Evolutionary conservation across 805 yeast genomes (phyloP).

Genomic region (Maudiozyma saulgeensis): DNA sequence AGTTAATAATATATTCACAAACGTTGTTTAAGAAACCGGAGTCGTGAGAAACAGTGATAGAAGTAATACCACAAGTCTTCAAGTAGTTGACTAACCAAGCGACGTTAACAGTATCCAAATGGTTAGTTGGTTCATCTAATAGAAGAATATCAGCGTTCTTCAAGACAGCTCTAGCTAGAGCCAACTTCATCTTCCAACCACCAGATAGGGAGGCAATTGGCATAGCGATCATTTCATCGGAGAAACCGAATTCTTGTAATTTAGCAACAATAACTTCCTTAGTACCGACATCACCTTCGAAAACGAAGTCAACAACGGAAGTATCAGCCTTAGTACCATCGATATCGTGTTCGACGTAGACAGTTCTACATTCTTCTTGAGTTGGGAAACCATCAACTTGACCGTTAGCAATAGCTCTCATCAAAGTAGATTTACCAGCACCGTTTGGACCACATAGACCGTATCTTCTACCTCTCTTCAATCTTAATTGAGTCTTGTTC

Average conservation of each 20-base stretch:
- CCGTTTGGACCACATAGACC: constrained; percentile 99
- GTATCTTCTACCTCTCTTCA: constrained; percentile 98
- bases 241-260: constrained; percentile 84
- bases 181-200: constrained; percentile 99
- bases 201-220: constrained; percentile 96
- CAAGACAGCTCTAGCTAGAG: constrained; percentile 97
- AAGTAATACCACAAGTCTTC: constrained; percentile 96
- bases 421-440: constrained; percentile 98
- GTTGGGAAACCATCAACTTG: constrained; percentile 99
- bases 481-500: constrained; percentile 98
- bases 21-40: constrained; percentile 98
- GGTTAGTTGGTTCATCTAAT: constrained; percentile 99
- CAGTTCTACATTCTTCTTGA: constrained; percentile 98
- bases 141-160: constrained; percentile 95
- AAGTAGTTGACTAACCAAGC: constrained; percentile 99
- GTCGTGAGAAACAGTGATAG: constrained; percentile 98
- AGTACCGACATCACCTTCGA: constrained; percentile 63
- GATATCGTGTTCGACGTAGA: constrained; percentile 98
- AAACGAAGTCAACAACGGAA: constrained; percentile 85
- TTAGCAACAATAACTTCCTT: constrained; percentile 62
- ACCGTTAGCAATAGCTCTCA: constrained; percentile 96
- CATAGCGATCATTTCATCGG: constrained; percentile 86
- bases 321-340: constrained; percentile 98
- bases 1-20: constrained; percentile 96
- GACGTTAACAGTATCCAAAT: constrained; percentile 98